Percentiles rank a stretch among this genome's conserved stretches.
Evolutionary conservation across 129 eudicot species (phyloP).

Genomic region (Kitagawia praeruptora): DNA sequence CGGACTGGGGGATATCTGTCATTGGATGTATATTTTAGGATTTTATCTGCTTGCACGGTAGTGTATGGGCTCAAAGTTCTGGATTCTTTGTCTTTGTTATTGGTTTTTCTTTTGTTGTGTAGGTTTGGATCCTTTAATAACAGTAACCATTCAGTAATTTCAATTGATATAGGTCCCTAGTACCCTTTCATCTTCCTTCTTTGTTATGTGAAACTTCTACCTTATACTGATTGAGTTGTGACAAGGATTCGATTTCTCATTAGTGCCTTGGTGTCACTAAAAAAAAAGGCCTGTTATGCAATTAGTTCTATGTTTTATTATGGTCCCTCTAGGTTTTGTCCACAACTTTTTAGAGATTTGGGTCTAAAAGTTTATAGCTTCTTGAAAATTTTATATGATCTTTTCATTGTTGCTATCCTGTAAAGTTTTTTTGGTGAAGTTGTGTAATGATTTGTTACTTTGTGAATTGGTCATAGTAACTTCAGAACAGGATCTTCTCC

Average conservation of each 20-base stretch:
- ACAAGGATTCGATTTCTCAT: too few relatives aligned
- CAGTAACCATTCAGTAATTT: not conserved
- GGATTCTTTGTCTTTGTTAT: too few relatives aligned
- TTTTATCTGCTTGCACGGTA: not conserved
- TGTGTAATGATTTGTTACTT: too few relatives aligned
- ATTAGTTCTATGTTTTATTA: not conserved
- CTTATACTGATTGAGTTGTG: not conserved
- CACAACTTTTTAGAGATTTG: not conserved
- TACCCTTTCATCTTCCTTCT: not conserved
- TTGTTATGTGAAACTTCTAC: too few relatives aligned
- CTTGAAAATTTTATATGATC: too few relatives aligned
- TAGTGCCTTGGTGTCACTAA: too few relatives aligned
- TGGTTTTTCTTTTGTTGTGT: not conserved
- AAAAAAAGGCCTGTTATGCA: too few relatives aligned
- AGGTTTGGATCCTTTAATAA: not conserved
- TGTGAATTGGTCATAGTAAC: too few relatives aligned
- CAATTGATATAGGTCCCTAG: not conserved
- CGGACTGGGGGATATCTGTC: slow-evolving; percentile 12
- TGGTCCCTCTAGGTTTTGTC: not conserved
- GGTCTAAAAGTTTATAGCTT: not conserved
- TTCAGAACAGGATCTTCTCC: too few relatives aligned
- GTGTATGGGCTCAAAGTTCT: too few relatives aligned
- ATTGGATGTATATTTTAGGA: not conserved
- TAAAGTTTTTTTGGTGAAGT: too few relatives aligned
- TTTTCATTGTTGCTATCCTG: not conserved